phyloP scores from a whole-genome alignment of 129 eudicot genomes.

The Flaveria trinervia region DNA sequence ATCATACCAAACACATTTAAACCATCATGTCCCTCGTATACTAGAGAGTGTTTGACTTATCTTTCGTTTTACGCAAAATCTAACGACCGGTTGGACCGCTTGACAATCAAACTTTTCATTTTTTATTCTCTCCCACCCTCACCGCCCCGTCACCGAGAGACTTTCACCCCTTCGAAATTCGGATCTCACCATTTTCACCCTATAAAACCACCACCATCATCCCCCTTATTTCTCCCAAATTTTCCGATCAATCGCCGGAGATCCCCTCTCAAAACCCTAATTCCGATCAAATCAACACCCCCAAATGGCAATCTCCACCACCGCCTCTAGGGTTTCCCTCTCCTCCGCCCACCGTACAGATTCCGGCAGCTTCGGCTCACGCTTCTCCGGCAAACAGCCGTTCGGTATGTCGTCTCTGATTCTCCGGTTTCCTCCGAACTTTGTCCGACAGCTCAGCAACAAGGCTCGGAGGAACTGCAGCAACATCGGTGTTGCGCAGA shows the following conservation, averaged over 20 bases:
- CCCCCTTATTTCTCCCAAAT: background rate
- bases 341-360: conserved; percentile 70
- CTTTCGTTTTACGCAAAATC: no score
- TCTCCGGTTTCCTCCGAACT: conserved; percentile 76
- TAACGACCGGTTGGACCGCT: no score
- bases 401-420: conserved; percentile 65
- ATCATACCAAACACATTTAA: no score
- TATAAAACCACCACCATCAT: conserved; percentile 31
- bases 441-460: conserved; percentile 83
- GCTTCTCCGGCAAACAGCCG: conserved; percentile 8
- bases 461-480: conserved; percentile 95
- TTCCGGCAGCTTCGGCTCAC: conserved; percentile 51
- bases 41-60: no score
- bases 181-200: conserved; percentile 9
- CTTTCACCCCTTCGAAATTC: background rate
- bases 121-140: conserved; percentile 4
- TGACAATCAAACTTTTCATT: no score
- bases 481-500: conserved; percentile 93
- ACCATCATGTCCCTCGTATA: no score
- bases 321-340: conserved; percentile 45
- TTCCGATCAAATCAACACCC: background rate
- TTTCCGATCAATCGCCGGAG: conserved; percentile 26
- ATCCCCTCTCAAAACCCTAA: background rate
- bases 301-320: conserved; percentile 55
- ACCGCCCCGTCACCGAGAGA: conserved; percentile 31